phyloP scores from a whole-genome alignment of 2,329 filamentous ascomycete species.

The Cladophialophora yegresii region DNA sequence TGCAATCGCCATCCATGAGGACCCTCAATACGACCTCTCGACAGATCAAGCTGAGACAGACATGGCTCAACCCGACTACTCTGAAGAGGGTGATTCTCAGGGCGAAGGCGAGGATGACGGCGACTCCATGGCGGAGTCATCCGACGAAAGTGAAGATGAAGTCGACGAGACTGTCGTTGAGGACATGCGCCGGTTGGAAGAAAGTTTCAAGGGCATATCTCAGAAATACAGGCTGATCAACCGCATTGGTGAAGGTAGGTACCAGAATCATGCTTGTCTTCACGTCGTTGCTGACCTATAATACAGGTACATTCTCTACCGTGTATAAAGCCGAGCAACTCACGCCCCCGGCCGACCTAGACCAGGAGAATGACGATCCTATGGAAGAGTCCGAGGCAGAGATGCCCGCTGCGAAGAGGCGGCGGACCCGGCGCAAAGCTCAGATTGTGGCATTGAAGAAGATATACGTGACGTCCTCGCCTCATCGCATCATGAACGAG shows the following conservation, averaged over 20 bases:
- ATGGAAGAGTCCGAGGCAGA: conserved; percentile 65
- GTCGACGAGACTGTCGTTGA: conserved; percentile 63
- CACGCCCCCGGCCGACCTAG: conserved; percentile 70
- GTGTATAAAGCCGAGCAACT: conserved; percentile 98
- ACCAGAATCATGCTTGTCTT: conserved; percentile 21
- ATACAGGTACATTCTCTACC: conserved; percentile 90
- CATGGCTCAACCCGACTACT: conserved; percentile 3
- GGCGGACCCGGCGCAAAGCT: conserved; percentile 54
- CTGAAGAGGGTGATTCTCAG: conserved; percentile 33
- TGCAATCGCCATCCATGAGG: conserved; percentile 35
- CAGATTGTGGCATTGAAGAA: conserved; percentile 98
- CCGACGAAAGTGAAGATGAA: conserved; percentile 45
- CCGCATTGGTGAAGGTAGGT: conserved; percentile 89
- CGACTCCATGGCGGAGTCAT: conserved; percentile 31
- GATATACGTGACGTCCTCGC: conserved; percentile 97
- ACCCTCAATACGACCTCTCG: conserved; percentile 16
- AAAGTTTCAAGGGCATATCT: conserved; percentile 79
- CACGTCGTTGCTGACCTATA: conserved; percentile 21
- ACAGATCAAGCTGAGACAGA: conserved; percentile 10
- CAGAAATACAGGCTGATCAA: conserved; percentile 88
- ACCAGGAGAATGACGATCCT: conserved; percentile 82
- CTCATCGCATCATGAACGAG: conserved; percentile 90
- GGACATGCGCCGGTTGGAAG: conserved; percentile 84
- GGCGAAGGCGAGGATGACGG: conserved; percentile 39
- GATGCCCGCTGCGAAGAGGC: conserved; percentile 66